phyloP scores from a whole-genome alignment of 768 basidiomycete species.

The Nevesoporus exiguus region DNA sequence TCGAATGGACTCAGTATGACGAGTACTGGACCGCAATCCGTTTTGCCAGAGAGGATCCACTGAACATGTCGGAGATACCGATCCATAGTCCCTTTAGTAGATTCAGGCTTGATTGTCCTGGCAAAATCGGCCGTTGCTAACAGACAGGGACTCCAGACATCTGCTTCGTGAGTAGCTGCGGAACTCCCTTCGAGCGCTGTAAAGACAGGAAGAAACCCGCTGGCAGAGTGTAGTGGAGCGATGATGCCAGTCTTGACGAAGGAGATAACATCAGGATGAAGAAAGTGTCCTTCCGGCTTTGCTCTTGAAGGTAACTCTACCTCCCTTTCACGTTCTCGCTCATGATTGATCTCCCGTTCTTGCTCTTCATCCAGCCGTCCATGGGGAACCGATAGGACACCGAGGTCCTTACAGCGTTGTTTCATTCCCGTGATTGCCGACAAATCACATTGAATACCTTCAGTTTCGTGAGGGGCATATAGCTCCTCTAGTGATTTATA shows the following conservation, averaged over 20 bases:
- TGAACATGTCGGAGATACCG: slow-evolving; percentile 16
- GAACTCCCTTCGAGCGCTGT: slow-evolving; percentile 3
- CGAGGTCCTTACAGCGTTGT: neutral
- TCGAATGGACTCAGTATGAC: slow-evolving; percentile 23
- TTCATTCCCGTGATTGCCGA: neutral
- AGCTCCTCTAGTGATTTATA: neutral
- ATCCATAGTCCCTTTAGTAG: neutral
- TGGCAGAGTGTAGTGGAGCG: too few species aligned
- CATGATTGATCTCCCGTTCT: neutral
- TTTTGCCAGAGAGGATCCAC: slow-evolving; percentile 16
- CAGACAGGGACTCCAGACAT: too few species aligned
- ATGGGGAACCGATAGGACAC: neutral
- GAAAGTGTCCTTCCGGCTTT: neutral
- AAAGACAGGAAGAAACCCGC: too few species aligned
- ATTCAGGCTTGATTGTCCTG: slow-evolving; percentile 5
- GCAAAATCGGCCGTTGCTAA: too few species aligned
- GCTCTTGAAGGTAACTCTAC: neutral
- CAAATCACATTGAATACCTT: neutral
- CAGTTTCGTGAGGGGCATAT: neutral
- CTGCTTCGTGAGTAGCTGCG: slow-evolving; percentile 14
- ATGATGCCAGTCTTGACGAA: too few species aligned
- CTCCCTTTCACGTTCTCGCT: neutral
- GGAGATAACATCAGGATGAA: too few species aligned
- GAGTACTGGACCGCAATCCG: slow-evolving; percentile 8
- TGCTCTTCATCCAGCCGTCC: neutral